Evolutionary conservation across 495 filamentous ascomycete genomes (phyloP), one percentile per base, ranked within the genome.

Genomic region (Annulohypoxylon bovei): DNA sequence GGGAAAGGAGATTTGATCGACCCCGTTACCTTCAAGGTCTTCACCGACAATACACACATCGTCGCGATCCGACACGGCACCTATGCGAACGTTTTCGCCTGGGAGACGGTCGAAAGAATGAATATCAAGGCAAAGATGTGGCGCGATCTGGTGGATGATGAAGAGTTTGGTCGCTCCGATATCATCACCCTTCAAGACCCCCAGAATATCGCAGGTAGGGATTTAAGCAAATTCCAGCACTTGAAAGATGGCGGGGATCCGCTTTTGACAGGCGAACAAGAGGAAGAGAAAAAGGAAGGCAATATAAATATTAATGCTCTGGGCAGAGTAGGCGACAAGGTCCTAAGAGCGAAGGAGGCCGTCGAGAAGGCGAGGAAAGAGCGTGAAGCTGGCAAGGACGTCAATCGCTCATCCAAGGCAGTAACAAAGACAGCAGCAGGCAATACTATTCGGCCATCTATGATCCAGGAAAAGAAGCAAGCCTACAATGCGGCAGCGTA

Each of bases 121-220:
- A 99, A 99, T 80, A 90, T 98, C 79, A 99, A 98, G 82, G 88
- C 94, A 55, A 99, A 97, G 87, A 89, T 96, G 83, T 99, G 95
- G 95, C 85, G 84, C 57, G 95, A 99, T 79, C 81, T 99, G 4
- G 89, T 98, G 14, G 92, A 89, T 72, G 95, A 98, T 70, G 86
- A 86, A 66, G 93, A 95, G 66, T 99, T 99, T 73, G 85, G 85
- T 42, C 88, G 96, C 60, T 93, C 92, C 73, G 95, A 99, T 77
- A 95, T 99, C 72, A 94, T 99, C 76, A 97, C 93, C 0, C 81
- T 99, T 5, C 95, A 99, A 78, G 96, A 99, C 78, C 96, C 95
- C 28, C 93, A 97, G 76, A 97, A 98, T 77, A 84, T 97, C 55
- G 90, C 89, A 49, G 88, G 88, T 50, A 81, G 96, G 74, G 91